Conservation (phyloP, 257 asterid genomes). For the Capsicum baccatum region DNA sequence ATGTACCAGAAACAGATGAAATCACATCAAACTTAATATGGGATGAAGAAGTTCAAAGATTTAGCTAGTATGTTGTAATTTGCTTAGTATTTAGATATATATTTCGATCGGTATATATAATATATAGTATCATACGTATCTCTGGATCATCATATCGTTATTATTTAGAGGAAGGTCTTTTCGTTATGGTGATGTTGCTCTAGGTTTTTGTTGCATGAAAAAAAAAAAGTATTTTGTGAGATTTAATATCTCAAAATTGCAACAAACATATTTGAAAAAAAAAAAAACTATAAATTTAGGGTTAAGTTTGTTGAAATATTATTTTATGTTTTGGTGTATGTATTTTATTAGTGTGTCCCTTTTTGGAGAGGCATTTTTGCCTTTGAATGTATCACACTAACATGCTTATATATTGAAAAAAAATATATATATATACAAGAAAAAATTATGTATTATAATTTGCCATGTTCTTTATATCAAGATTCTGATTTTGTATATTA, state of each 20-base stretch:
- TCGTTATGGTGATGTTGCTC: not conserved
- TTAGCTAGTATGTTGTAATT: conserved; percentile 13
- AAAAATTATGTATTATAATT: too few species aligned
- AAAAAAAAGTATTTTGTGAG: not conserved
- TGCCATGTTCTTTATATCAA: too few species aligned
- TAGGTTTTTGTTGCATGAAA: not conserved
- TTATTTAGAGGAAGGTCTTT: too few species aligned
- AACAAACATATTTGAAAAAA: not conserved
- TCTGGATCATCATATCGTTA: too few species aligned
- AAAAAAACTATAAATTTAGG: not conserved
- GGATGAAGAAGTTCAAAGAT: conserved; percentile 62
- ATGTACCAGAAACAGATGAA: conserved; percentile 73
- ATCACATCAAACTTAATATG: conserved; percentile 66
- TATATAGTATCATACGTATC: not conserved
- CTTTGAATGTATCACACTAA: not conserved
- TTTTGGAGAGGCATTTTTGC: not conserved
- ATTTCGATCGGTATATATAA: not conserved
- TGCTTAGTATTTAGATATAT: not conserved
- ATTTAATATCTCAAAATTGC: not conserved
- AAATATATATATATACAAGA: too few species aligned
- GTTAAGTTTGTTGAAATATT: too few species aligned
- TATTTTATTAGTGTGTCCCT: not conserved
- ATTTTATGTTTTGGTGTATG: not conserved
- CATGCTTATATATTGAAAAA: not conserved
- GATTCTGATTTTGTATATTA: too few species aligned